A percentile compares a stretch with the other conserved stretches of the same genome.
phyloP scores from a whole-genome alignment of 305 asterid species.

The Fraxinus baroniana region DNA sequence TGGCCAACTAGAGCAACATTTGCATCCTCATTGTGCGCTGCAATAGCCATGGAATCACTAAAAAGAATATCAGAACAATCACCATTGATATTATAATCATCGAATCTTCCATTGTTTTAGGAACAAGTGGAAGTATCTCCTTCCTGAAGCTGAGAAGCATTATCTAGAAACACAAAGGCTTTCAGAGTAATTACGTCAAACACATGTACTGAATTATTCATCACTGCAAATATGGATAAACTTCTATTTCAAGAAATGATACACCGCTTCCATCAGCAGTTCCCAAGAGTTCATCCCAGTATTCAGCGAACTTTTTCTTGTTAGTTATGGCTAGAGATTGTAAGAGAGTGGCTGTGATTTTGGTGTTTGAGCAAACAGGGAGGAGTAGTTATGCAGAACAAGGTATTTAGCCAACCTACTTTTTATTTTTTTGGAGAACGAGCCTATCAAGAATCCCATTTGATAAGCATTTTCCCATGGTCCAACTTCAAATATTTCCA shows the following conservation, averaged over 20 bases:
- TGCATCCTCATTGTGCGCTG: constrained; percentile 90
- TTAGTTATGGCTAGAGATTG: constrained; percentile 46
- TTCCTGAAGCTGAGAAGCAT: constrained; percentile 78
- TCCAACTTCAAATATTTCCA: constrained; percentile 68
- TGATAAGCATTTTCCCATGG: constrained; percentile 50
- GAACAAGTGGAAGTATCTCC: constrained; percentile 68
- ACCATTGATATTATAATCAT: constrained; percentile 32
- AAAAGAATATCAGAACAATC: constrained; percentile 80
- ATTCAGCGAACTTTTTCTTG: constrained; percentile 47
- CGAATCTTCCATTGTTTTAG: constrained; percentile 28
- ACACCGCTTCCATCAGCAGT: constrained; percentile 65
- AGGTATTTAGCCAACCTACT: constrained; percentile 65
- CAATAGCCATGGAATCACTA: constrained; percentile 64
- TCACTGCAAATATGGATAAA: background rate
- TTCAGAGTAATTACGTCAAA: background rate
- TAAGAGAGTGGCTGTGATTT: constrained; percentile 49
- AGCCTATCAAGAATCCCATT: constrained; percentile 65
- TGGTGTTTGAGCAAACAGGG: constrained; percentile 62
- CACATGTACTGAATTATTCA: background rate
- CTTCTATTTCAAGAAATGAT: constrained; percentile 61
- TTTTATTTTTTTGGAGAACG: constrained; percentile 48
- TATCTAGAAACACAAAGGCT: constrained; percentile 44
- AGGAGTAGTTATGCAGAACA: constrained; percentile 65
- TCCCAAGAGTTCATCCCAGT: constrained; percentile 81
- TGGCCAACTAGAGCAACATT: constrained; percentile 78